Evolutionary conservation across 2,329 filamentous ascomycete species (phyloP), one percentile per base, ranked within the genome.

Genomic region (Beauveria pseudobassiana): DNA sequence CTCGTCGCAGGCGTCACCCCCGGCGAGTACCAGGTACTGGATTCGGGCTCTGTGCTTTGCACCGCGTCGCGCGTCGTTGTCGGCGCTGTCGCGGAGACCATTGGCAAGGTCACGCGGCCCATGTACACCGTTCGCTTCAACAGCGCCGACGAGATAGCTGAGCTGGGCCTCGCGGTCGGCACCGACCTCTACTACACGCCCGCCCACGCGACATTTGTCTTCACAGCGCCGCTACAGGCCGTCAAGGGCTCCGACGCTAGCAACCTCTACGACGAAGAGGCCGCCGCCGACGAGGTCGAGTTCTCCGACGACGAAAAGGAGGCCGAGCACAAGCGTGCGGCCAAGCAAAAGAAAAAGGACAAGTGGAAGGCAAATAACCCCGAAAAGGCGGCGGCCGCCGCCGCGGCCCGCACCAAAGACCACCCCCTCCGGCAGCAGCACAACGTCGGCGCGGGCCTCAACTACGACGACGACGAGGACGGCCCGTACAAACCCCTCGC

Each of bases 291-390:
- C 43, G 93, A 98, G 72, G 84, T 91, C 67, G 95, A 98, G 71
- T 98, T 98, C 73, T 97, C 93, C 0, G 95, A 99, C 67, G 95
- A 99, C 69, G 95, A 99, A 75, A 89, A 90, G 67, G 95, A 99
- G 74, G 88, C 89, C 8, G 90, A 92, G 68, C 86, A 91, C 71
- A 96, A 89, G 76, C 78, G 83, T 62, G 81, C 82, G 63, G 68
- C 85, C 58, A 92, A 92, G 75, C 82, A 86, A 65, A 88, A 88
- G 74, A 85, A 82, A 68, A 84, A 80, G 69, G 78, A 78, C 34
- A 75, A 73, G 63, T 73, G 69, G 69, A 78, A 77, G 64, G 77
- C 75, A 58, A 80, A 73, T 64, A 75, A 74, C 49, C 76, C 56
- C 2, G 73, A 24, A 73, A 74, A 38, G 73, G 71, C 22, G 75